Base-by-base conservation (phyloP, 441 rosid genomes). In the Isatis lusitanica region DNA sequence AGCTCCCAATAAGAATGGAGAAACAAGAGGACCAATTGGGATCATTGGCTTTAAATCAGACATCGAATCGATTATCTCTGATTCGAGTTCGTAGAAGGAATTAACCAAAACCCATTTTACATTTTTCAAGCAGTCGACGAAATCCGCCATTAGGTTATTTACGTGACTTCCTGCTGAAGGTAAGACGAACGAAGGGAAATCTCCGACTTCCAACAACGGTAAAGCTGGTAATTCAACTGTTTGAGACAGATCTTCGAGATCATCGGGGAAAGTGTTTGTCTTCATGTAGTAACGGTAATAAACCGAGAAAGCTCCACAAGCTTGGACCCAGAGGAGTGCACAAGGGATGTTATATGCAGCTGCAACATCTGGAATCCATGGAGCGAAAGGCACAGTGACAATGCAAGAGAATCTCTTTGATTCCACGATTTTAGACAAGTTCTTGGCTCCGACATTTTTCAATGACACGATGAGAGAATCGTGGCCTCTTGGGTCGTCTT, bases 1-100 rank as follows among this genome's bases (percentile, higher is more conserved):
- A 72, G 43, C 74, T n/a, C 76, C 80, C 11, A 84, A 53, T 12
- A 84, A 58, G 52, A 51, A 74, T 1, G 88, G 82, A 3, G 91
- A 83, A 52, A 83, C 88, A 39, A 85, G 15, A 18, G 89, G 85
- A 31, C 88, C 88, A 8, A 86, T 73, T 1, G 87, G 79, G 69
- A 62, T 63, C 1, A 83, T 26, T 0, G 83, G 80, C 62, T 64
- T 63, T 1, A 72, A 39, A 7, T 40, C 70, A 9, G 62, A 71
- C 82, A 83, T 78, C 0, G 79, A 77, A 5, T 66, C 78, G 21
- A 81, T 69, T 1, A 68, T 42, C 46, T 84, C 81, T 6, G 83
- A 59, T 75, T 86, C 90, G 1, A 83, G 84, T 63, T 83, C 85
- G 15, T 70, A 53, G 70, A 81, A 78, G 0, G 88, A 72, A 51